Conservation (phyloP, 129 eudicot species). For the Flaveria robusta region DNA sequence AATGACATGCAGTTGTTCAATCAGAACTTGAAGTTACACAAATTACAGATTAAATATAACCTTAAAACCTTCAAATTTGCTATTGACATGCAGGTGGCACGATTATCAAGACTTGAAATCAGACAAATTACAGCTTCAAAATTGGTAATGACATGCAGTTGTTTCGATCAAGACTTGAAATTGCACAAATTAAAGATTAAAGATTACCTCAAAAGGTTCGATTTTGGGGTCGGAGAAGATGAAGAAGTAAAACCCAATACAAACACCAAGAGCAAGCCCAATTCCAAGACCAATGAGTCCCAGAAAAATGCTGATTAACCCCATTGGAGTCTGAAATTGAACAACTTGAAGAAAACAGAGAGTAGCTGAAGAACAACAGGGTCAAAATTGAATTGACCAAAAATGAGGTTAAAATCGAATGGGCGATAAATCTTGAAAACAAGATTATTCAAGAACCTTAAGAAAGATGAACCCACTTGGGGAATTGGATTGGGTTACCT, state of each 20-base stretch:
- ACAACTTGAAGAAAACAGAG: neutral
- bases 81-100: too few species aligned
- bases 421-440: neutral
- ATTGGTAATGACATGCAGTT: too few species aligned
- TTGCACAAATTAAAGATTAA: neutral
- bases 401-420: neutral
- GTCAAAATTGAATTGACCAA: too few species aligned
- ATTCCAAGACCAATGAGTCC: slow-evolving; percentile 65
- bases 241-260: slow-evolving; percentile 71
- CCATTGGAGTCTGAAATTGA: slow-evolving; percentile 40
- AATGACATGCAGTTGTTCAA: slow-evolving; percentile 26
- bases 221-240: slow-evolving; percentile 57
- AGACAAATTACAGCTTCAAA: too few species aligned
- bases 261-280: slow-evolving; percentile 52
- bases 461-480: neutral
- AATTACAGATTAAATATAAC: slow-evolving; percentile 29
- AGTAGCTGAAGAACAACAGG: neutral
- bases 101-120: too few species aligned
- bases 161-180: neutral
- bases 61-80: slow-evolving; percentile 41
- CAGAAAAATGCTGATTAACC: slow-evolving; percentile 51
- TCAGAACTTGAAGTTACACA: neutral
- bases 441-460: neutral
- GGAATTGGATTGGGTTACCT: neutral
- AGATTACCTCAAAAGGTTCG: slow-evolving; percentile 51